Base-by-base conservation (phyloP, 306 rosid genomes). In the Arachis hypogaea region DNA sequence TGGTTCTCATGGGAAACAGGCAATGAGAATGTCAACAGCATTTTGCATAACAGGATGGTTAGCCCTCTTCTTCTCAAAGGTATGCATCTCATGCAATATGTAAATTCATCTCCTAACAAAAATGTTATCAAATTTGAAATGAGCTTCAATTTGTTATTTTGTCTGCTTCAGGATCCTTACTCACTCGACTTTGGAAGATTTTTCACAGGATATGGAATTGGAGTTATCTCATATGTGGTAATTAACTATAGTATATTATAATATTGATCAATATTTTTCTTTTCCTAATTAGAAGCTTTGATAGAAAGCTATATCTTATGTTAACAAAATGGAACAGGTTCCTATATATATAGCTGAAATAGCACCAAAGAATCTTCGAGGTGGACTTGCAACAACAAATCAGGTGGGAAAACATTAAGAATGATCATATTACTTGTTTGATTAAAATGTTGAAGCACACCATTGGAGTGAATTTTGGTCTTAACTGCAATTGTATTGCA, bases 21-120 rank as follows among this genome's bases (percentile, higher is more conserved):
- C 92, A 82, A 85, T 88, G 92, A 79, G 91, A 74, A 75, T 87
- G 28, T 89, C 95, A 44, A 71, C 91, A 75, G 80, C 81, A 57
- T 85, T 88, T 54, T 91, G 97, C 87, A 84, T 87, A 29, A 55
- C 80, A 38, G 97, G 97, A 71, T 91, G 97, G 97, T 66, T 89
- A 54, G 84, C 89, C 63, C 74, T 91, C 36, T 87, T 62, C 75
- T 81, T 89, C 71, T 83, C 92, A 16, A 68, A 77, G 85, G 97
- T 86, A 69, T 64, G 30, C 59, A 44, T 71, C 18, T 10, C 75
- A 54, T 40, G 63, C 71, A 63, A 36, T 40, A 67, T 40, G 63
- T 22, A 70, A 60, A 57, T 36, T 68, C 66, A 9, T 61, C 60
- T 30, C 28, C 1, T 18, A 9, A 55, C 28, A 67, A 73, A 63